Conservation (phyloP, 768 basidiomycete genomes). For the Boletus patriciae region DNA sequence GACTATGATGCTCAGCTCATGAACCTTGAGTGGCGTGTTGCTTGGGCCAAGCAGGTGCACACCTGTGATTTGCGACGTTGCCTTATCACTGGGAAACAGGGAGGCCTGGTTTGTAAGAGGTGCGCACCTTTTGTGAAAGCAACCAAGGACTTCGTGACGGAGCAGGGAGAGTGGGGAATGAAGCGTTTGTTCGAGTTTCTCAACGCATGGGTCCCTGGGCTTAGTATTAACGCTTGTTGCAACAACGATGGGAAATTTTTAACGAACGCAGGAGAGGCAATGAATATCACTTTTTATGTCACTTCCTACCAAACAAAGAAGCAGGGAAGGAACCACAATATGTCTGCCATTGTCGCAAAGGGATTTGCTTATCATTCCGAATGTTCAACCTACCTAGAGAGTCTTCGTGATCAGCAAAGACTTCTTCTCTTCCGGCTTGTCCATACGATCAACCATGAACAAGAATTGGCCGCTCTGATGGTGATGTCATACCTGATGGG, state of each 20-base stretch:
- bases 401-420: conserved; percentile 25
- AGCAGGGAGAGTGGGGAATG: background rate
- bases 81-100: background rate
- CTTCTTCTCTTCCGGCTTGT: conserved; percentile 34
- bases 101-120: background rate
- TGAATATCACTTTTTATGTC: conserved; percentile 35
- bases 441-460: conserved; percentile 36
- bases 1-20: background rate
- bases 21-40: background rate
- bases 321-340: conserved; percentile 26
- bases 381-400: conserved; percentile 6
- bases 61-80: background rate
- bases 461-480: conserved; percentile 40
- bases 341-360: conserved; percentile 37
- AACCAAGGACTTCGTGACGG: background rate
- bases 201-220: conserved; percentile 23
- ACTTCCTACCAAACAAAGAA: conserved; percentile 39
- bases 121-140: background rate
- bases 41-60: background rate
- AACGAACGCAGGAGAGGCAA: conserved; percentile 36
- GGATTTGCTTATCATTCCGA: conserved; percentile 33
- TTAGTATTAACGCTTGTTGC: conserved; percentile 28
- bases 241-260: conserved; percentile 47
- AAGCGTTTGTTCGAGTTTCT: background rate
- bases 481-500: conserved; percentile 45